A percentile compares a stretch with the other conserved stretches of the same genome.
Evolutionary conservation across 176 grass and related monocot genomes (phyloP).

Genomic region (Puya raimondii): DNA sequence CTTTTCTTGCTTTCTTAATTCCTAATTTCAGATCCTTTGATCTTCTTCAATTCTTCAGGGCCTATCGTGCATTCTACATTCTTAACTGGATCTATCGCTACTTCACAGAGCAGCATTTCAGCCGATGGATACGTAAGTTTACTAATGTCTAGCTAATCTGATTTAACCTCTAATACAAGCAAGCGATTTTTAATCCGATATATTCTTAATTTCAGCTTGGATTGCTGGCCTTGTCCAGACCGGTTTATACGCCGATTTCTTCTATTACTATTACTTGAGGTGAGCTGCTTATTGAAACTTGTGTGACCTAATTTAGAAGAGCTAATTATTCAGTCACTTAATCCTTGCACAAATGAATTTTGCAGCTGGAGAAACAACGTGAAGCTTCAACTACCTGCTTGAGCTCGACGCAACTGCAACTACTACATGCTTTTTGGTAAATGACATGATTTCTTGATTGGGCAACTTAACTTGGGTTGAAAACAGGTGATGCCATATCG

Average conservation of each 20-base stretch:
- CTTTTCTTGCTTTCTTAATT: neutral
- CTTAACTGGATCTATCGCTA: conserved; percentile 97
- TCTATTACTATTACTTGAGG: conserved; percentile 96
- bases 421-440: too few species aligned
- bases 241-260: conserved; percentile 88
- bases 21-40: neutral
- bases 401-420: conserved; percentile 4
- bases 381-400: conserved; percentile 88
- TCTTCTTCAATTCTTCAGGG: conserved; percentile 35
- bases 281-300: conserved; percentile 21
- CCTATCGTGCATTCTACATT: conserved; percentile 89
- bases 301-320: neutral
- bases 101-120: conserved; percentile 61
- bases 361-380: conserved; percentile 97
- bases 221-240: conserved; percentile 90
- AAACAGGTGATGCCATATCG: too few species aligned
- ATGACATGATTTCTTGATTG: too few species aligned
- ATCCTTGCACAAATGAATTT: neutral
- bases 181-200: neutral
- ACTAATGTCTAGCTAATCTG: neutral
- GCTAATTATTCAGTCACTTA: neutral
- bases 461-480: too few species aligned
- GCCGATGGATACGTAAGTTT: conserved; percentile 75
- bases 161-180: neutral
- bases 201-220: conserved; percentile 45